Conservation (phyloP, 345 rosid genomes). For the Lepidium didymum region DNA sequence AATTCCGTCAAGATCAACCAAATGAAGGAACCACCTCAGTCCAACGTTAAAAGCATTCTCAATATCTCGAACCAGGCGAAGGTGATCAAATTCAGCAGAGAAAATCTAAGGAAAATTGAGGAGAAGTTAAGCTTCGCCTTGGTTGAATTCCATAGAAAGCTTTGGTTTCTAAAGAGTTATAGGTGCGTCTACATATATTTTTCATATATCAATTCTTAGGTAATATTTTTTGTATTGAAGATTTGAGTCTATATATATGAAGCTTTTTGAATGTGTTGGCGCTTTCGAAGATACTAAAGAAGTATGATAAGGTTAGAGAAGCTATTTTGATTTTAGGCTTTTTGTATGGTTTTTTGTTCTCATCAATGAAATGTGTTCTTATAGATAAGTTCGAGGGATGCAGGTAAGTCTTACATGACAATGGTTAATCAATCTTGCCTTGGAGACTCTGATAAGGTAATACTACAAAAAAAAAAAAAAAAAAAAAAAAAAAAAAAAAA, state of each 20-base stretch:
- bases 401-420: constrained; percentile 49
- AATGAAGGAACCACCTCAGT: constrained; percentile 35
- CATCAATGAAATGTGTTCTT: not conserved
- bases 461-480: too few relatives aligned
- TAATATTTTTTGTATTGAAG: not conserved
- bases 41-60: constrained; percentile 38
- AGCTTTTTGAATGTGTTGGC: constrained; percentile 59
- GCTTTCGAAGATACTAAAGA: constrained; percentile 55
- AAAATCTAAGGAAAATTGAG: constrained; percentile 45
- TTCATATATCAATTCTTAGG: too few relatives aligned
- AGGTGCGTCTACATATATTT: constrained; percentile 31
- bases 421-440: constrained; percentile 53
- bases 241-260: constrained; percentile 17
- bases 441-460: constrained; percentile 39
- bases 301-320: constrained; percentile 51
- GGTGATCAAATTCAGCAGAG: constrained; percentile 38
- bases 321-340: not conserved
- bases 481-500: too few relatives aligned
- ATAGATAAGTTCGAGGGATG: constrained; percentile 50
- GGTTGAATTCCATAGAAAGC: constrained; percentile 50
- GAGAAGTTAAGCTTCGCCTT: constrained; percentile 48
- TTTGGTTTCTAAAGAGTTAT: constrained; percentile 58
- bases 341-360: not conserved
- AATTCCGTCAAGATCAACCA: constrained; percentile 36
- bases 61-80: constrained; percentile 17